Conservation (phyloP, 768 basidiomycete species). For the Amanita thiersii region DNA sequence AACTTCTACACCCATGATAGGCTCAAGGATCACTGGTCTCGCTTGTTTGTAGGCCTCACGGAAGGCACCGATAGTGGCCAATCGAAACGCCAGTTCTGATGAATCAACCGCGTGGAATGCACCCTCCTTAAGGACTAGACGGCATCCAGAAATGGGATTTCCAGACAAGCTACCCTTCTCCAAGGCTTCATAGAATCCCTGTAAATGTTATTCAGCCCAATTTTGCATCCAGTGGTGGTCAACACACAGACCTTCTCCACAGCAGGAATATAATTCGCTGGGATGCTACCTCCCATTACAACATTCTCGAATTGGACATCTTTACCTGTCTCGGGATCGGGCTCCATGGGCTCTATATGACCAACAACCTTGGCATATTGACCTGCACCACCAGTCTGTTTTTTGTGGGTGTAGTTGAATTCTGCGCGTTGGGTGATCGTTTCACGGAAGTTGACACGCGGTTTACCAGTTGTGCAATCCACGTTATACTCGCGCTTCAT, state of each 20-base stretch:
- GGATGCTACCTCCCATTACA: constrained; percentile 90
- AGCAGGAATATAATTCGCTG: constrained; percentile 86
- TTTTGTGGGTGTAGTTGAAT: constrained; percentile 94
- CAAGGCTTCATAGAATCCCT: constrained; percentile 94
- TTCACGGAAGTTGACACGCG: constrained; percentile 94
- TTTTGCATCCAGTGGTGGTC: neutral
- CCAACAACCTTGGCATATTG: constrained; percentile 94
- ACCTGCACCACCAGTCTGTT: constrained; percentile 95
- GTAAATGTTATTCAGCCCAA: constrained; percentile 2
- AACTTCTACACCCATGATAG: constrained; percentile 98
- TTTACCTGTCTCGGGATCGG: constrained; percentile 66
- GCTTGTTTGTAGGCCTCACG: constrained; percentile 79
- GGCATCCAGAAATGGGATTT: constrained; percentile 77
- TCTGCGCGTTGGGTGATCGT: constrained; percentile 77
- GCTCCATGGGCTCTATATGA: constrained; percentile 83
- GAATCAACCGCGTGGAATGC: constrained; percentile 93
- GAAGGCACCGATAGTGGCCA: constrained; percentile 88
- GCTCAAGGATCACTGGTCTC: constrained; percentile 81
- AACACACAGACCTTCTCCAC: constrained; percentile 69
- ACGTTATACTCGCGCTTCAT: constrained; percentile 98
- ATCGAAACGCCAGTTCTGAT: constrained; percentile 90
- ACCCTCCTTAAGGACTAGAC: constrained; percentile 87
- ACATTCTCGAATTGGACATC: constrained; percentile 78
- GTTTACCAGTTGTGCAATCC: constrained; percentile 89
- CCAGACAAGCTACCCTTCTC: constrained; percentile 89